phyloP scores from a whole-genome alignment of 495 filamentous ascomycete genomes.

The Trichoderma virens region DNA sequence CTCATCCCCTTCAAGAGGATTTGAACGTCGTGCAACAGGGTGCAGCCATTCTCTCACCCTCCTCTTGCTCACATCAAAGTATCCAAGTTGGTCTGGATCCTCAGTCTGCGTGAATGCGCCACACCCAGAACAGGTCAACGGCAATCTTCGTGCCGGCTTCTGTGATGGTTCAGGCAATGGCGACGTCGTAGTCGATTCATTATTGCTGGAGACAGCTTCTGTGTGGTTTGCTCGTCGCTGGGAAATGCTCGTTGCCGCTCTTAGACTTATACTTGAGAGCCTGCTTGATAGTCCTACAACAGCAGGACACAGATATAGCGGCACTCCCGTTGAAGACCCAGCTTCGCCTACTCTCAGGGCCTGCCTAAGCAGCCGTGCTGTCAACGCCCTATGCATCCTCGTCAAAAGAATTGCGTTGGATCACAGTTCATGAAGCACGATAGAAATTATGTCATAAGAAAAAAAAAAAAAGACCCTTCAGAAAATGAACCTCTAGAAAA shows the following conservation, averaged over 20 bases:
- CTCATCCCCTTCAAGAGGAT: conserved; percentile 16
- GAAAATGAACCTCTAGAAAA: not conserved
- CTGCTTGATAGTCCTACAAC: conserved; percentile 12
- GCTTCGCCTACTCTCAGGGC: conserved; percentile 31
- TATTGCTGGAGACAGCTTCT: not conserved
- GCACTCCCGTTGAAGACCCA: conserved; percentile 24
- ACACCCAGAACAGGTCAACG: conserved; percentile 73
- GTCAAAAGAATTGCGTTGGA: not conserved
- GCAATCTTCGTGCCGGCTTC: conserved; percentile 31
- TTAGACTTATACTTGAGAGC: not conserved
- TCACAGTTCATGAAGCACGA: not conserved
- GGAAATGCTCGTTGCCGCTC: not conserved
- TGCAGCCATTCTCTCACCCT: conserved; percentile 38
- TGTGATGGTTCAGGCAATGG: not conserved
- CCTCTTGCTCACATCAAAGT: conserved; percentile 55
- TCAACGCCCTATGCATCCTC: conserved; percentile 20
- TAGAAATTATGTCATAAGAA: not conserved
- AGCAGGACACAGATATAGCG: conserved; percentile 39
- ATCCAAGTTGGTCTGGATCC: conserved; percentile 65
- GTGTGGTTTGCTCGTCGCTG: conserved; percentile 9
- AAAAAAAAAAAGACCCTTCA: not conserved
- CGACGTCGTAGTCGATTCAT: not conserved
- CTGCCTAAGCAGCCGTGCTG: conserved; percentile 32
- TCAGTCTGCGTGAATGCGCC: conserved; percentile 74
- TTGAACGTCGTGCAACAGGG: conserved; percentile 17